A percentile compares a stretch with the other conserved stretches of the same genome.
Conservation (phyloP, 2,329 filamentous ascomycete genomes). For the Davidsoniella australis region DNA sequence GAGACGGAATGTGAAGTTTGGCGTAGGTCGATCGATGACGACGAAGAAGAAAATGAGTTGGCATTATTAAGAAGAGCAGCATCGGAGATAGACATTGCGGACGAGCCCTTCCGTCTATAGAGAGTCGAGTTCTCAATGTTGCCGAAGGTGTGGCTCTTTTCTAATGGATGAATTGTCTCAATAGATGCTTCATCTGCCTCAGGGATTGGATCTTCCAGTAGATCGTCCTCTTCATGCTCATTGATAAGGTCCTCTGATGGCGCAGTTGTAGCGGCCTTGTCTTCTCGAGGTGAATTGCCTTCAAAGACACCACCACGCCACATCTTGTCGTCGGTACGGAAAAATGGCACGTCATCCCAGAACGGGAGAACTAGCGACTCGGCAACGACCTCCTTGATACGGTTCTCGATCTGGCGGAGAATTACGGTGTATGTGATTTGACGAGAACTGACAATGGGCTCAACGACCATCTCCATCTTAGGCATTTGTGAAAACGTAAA, state of each 20-base stretch:
- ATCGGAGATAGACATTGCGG: neutral
- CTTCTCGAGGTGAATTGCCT: slow-evolving; percentile 26
- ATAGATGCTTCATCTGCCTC: slow-evolving; percentile 1
- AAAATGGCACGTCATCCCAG: slow-evolving; percentile 92
- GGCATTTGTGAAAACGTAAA: slow-evolving; percentile 87
- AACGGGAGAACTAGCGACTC: slow-evolving; percentile 85
- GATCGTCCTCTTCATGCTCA: neutral
- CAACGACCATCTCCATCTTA: slow-evolving; percentile 83
- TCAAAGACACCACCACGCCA: slow-evolving; percentile 77
- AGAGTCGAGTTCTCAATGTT: slow-evolving; percentile 20
- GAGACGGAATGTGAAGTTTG: slow-evolving; percentile 1
- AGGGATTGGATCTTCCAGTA: neutral
- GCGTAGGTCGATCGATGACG: slow-evolving; percentile 5
- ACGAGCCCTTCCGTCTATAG: slow-evolving; percentile 4
- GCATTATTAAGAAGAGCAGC: too few relatives aligned
- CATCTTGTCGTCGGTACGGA: slow-evolving; percentile 57
- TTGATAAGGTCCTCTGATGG: neutral
- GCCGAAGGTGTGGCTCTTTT: slow-evolving; percentile 39
- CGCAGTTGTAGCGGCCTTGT: neutral
- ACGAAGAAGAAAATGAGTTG: neutral
- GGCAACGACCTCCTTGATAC: slow-evolving; percentile 83
- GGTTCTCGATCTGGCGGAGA: slow-evolving; percentile 79
- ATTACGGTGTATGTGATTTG: slow-evolving; percentile 93
- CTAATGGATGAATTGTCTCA: slow-evolving; percentile 21
- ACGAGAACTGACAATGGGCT: slow-evolving; percentile 85